phyloP scores from a whole-genome alignment of 176 grass and related monocot genomes.

The Zoysia pacifica region DNA sequence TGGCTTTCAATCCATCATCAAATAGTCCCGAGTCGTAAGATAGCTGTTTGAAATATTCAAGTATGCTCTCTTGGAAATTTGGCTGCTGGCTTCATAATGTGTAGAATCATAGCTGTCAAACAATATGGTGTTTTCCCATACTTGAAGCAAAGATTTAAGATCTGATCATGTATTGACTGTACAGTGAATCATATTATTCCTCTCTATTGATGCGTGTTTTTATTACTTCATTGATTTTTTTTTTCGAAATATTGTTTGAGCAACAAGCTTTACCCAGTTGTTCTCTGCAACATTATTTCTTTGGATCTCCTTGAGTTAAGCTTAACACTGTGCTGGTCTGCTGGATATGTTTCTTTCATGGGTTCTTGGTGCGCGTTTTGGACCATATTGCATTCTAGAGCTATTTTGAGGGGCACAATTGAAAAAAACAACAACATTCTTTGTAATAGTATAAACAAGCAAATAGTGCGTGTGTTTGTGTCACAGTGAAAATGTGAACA shows the following conservation, averaged over 20 bases:
- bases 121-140: constrained; percentile 8
- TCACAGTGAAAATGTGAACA: not conserved
- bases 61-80: constrained; percentile 22
- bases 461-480: not conserved
- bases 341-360: constrained; percentile 15
- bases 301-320: constrained; percentile 12
- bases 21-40: constrained; percentile 31
- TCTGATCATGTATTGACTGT: not conserved
- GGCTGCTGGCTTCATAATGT: not conserved
- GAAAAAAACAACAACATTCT: not conserved
- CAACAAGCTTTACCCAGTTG: not conserved
- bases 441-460: not conserved
- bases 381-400: not conserved
- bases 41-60: constrained; percentile 7
- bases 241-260: not conserved
- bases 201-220: not conserved
- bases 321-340: constrained; percentile 8
- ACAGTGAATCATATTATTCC: constrained; percentile 8
- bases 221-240: not conserved
- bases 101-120: constrained; percentile 5
- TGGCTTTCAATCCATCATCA: constrained; percentile 67
- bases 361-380: not conserved
- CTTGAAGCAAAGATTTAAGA: constrained; percentile 29
- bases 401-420: constrained; percentile 10
- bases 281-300: not conserved